Conservation (phyloP, 225 moss, liverwort and hornwort species). For the Thuidium tamariscinum region DNA sequence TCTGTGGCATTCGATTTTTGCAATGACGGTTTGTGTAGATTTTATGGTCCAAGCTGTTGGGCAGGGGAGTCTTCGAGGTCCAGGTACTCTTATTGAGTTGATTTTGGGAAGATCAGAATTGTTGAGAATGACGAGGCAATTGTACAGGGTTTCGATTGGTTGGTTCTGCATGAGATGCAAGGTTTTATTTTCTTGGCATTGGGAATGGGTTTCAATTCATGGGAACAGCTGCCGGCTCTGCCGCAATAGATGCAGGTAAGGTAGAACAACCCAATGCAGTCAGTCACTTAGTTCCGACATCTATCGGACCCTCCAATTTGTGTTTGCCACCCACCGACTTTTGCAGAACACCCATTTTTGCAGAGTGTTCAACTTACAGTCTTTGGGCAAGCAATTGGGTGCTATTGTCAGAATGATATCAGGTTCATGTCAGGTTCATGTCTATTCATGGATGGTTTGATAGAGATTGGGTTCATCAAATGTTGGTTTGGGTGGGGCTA, state of each 20-base stretch:
- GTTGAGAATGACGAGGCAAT: not conserved
- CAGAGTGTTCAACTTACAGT: not conserved
- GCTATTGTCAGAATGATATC: not conserved
- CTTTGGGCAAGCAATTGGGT: not conserved
- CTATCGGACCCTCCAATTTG: not conserved
- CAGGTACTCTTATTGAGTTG: not conserved
- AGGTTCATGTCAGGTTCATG: not conserved
- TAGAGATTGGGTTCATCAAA: not conserved
- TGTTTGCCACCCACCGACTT: no score
- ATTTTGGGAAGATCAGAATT: not conserved
- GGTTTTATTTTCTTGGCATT: not conserved
- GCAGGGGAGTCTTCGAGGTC: not conserved
- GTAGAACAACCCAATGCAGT: not conserved
- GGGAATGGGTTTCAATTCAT: not conserved
- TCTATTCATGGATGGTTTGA: not conserved
- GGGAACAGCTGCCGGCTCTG: not conserved
- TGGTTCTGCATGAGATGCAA: not conserved
- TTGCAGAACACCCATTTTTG: no score
- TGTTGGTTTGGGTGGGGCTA: not conserved
- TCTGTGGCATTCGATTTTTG: not conserved
- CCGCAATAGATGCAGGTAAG: not conserved
- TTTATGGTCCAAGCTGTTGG: not conserved
- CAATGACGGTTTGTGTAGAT: not conserved
- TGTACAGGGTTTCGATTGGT: not conserved
- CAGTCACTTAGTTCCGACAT: not conserved